These are phyloP conservation scores for Umbelopsis sp. DNA, from an alignment of 371 early-diverging fungal species.

Conservation along the genomic window DNA sequence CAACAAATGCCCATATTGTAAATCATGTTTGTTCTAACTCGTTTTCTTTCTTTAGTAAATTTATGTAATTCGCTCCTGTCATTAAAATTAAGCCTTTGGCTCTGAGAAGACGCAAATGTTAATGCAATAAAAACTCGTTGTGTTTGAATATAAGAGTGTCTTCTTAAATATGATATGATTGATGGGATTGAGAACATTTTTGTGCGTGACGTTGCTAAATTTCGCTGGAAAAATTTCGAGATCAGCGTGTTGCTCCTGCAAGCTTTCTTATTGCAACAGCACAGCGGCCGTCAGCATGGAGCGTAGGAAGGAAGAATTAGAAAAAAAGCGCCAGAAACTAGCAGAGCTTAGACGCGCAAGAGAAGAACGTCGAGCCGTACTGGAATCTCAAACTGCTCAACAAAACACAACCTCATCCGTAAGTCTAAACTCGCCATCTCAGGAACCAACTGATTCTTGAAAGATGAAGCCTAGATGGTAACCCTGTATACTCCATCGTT, in stretches of 20 bases:
- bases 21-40: neutral
- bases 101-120: conserved; percentile 18
- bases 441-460: neutral
- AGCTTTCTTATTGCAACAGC: neutral
- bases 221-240: conserved; percentile 12
- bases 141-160: conserved; percentile 3
- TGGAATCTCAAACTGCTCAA: conserved; percentile 54
- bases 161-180: neutral
- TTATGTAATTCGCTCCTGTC: conserved; percentile 5
- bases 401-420: conserved; percentile 43
- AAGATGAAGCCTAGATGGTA: neutral
- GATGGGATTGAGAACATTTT: neutral
- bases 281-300: conserved; percentile 51
- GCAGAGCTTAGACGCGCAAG: conserved; percentile 86
- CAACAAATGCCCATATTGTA: neutral
- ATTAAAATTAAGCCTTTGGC: conserved; percentile 4
- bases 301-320: conserved; percentile 82
- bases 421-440: conserved; percentile 24
- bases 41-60: neutral
- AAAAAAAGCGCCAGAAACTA: conserved; percentile 88
- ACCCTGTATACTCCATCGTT: neutral
- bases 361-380: conserved; percentile 75
- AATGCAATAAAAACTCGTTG: conserved; percentile 16
- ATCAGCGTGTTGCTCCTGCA: conserved; percentile 11
- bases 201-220: conserved; percentile 4